These are phyloP conservation scores for Colletotrichum tropicale DNA, from an alignment of 2,329 filamentous ascomycete genomes.

Conservation along the genomic window DNA sequence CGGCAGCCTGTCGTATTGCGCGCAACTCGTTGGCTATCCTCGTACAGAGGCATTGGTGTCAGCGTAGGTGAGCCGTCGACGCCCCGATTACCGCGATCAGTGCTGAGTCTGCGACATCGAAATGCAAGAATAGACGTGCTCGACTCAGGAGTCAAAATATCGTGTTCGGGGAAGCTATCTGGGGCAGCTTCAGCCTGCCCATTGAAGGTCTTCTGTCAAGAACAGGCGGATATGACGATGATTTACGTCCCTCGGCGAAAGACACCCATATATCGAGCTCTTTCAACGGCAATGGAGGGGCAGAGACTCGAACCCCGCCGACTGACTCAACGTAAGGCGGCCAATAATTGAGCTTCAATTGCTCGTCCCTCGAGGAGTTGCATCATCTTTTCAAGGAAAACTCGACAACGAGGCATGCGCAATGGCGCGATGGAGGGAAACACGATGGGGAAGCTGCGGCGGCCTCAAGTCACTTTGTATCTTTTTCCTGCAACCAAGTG, in stretches of 20 bases:
- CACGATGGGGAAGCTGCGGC: neutral
- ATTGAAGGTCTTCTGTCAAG: neutral
- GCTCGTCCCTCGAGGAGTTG: neutral
- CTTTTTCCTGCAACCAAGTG: neutral
- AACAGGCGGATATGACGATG: neutral
- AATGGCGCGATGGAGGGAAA: neutral
- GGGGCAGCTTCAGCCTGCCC: neutral
- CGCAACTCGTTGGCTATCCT: neutral
- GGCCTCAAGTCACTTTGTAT: constrained; percentile 14
- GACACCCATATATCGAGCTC: neutral
- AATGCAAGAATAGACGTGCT: accelerated
- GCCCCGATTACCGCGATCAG: neutral
- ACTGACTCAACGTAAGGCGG: neutral
- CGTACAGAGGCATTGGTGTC: neutral
- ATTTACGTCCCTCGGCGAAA: neutral
- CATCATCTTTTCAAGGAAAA: neutral
- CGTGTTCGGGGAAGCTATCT: neutral
- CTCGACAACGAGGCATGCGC: neutral
- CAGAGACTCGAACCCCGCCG: neutral
- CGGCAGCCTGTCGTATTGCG: neutral
- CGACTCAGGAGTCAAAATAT: neutral
- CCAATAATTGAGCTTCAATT: neutral
- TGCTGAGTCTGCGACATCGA: neutral
- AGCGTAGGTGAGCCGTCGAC: neutral
- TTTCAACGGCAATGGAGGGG: neutral